Base-by-base conservation (phyloP, 257 asterid species). In the Penstemon eatonii region DNA sequence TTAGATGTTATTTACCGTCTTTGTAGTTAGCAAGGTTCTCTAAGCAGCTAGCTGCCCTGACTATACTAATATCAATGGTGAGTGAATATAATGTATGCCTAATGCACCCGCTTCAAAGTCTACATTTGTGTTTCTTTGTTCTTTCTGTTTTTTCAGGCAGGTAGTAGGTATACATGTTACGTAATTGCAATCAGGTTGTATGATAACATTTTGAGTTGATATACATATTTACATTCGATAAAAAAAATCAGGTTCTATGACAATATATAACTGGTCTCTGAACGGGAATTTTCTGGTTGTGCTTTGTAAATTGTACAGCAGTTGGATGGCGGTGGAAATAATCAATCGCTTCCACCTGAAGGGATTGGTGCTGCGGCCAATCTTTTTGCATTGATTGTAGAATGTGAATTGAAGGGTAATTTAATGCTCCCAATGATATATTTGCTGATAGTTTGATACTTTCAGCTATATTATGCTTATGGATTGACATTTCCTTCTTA, bases 361-460 rank as follows among this genome's bases (percentile, higher is more conserved):
- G 96, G 95, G 76, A 77, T 85, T 54, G 81, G 63, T 73, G 94
- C 96, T 69, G 92, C 96, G 1, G 87, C 96, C 70, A 80, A 80
- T 86, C 92, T 93, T 68, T 90, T 93, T 78, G 82, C 82, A 72
- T 72, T 88, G 83, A 90, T 93, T 42, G 95, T 85, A 60, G 95
- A 88, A 81, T 87, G 85, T 73, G 97, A 90, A 77, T 63, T 93
- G 61, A 86, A 82, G 79, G 95, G 98, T 90, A 83, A 68, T 13
- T 58, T 72, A 56, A 62, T 74, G 47, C 73, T 66, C 69, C 65
- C 63, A 73, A 41, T 6, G 8, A 6, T 39, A 45, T 36, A 12
- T 50, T 56, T 42, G 38, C 53, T 56, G 50, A 53, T 56, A 19
- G 58, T 63, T 3, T 54, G 39, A 18, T 56, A 41, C 19, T 53